phyloP scores from a whole-genome alignment of 345 rosid genomes.

The Euclidium syriacum region DNA sequence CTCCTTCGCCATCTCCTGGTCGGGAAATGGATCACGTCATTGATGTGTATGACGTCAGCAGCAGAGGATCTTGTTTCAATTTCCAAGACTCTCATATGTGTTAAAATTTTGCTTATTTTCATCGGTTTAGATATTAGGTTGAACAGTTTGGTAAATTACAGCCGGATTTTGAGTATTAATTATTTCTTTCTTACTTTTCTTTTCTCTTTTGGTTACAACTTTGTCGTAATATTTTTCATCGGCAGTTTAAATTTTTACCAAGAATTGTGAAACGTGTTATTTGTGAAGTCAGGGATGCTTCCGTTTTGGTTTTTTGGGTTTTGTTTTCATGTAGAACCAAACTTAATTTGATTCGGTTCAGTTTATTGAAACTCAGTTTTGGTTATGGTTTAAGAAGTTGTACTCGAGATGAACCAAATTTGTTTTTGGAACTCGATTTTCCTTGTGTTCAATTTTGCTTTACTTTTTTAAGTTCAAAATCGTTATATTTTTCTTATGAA shows the following conservation, averaged over 20 bases:
- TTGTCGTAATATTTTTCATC: not conserved
- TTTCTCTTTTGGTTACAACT: not conserved
- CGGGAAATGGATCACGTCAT: slow-evolving; percentile 20
- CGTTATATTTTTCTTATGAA: too few relatives aligned
- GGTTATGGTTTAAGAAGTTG: not conserved
- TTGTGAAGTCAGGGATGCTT: not conserved
- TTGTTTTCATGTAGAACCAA: not conserved
- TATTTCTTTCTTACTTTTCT: not conserved
- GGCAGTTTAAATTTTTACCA: not conserved
- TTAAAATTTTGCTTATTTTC: not conserved
- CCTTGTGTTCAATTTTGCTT: not conserved
- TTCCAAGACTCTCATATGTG: slow-evolving; percentile 6
- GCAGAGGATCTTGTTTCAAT: not conserved
- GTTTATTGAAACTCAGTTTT: not conserved
- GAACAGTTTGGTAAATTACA: not conserved
- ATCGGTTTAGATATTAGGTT: not conserved
- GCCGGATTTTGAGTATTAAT: not conserved
- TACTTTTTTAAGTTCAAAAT: not conserved
- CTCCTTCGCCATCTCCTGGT: slow-evolving; percentile 33
- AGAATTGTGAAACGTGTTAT: too few relatives aligned
- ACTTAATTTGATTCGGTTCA: not conserved
- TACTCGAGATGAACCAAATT: not conserved
- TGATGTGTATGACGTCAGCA: slow-evolving; percentile 10
- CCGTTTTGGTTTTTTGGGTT: not conserved
- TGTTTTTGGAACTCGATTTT: not conserved